Base-by-base conservation (phyloP, 176 grass and related monocot genomes). In the Calamus simplicifolius region DNA sequence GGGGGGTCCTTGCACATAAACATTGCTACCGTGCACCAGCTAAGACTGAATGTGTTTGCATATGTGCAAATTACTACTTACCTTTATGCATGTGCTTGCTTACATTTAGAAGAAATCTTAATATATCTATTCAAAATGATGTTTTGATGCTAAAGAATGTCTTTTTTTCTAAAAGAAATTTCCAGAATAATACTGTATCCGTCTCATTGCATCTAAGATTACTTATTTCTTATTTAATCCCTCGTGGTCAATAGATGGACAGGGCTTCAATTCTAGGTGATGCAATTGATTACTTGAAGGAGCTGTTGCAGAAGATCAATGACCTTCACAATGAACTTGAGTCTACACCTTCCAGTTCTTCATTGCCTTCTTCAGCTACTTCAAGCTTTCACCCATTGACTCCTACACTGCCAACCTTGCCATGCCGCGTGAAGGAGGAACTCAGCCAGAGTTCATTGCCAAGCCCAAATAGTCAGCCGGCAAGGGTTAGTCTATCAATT, bases 181-280 rank as follows among this genome's bases (percentile, higher is more conserved):
- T 43, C 8, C 35, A 12, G 12, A 43, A 43, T 7, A 43, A 12
- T 43, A 13, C 21, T 43, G 35, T 13, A 43, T 35, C 6, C 12
- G 10, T 43, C 35, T 43, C 35, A 43, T 43, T 43, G 35, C 49
- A 56, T 12, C 50, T 48, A 17, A 54, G 27, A 53, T 0, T 58
- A 58, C 3, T 55, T 23, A 0, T 51, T 76, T 59, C 2, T 60
- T 17, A 43, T 43, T 13, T 43, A 43, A 43, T 12, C 8, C 8
- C 16, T 70, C 71, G 16, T 56, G 49, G 49, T 64, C 69, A 48
- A 16, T 68, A 98, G 94, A 98, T 98, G 94, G 94, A 98, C 66
- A 89, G 94, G 73, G 94, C 84, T 38, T 98, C 88, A 3, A 98
- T 98, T 81, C 78, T 98, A 3, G 94, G 94, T 0, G 88, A 98